Conservation (phyloP, 2,329 filamentous ascomycete species). For the Huntiella omanensis region DNA sequence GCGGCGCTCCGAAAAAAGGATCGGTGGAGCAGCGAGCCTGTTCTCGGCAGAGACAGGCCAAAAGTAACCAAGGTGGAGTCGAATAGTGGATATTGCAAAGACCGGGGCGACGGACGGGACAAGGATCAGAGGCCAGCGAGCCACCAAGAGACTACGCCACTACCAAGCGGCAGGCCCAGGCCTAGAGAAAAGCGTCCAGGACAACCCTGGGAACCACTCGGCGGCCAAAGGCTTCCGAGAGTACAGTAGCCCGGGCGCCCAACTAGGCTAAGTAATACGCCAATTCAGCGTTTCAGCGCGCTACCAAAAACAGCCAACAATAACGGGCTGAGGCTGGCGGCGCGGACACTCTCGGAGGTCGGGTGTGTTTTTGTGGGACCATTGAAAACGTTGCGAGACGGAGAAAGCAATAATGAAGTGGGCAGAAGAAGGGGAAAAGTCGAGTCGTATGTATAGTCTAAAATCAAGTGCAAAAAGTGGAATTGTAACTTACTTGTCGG, state of each 20-base stretch:
- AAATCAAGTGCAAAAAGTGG: slow-evolving; percentile 6
- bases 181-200: slow-evolving; percentile 1
- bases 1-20: slow-evolving; percentile 4
- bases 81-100: not conserved
- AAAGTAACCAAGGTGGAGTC: slow-evolving; percentile 1
- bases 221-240: slow-evolving; percentile 1
- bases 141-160: not conserved
- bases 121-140: not conserved
- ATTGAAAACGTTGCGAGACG: slow-evolving; percentile 1
- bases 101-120: not conserved
- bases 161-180: not conserved
- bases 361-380: slow-evolving; percentile 9
- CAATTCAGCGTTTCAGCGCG: not conserved
- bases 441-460: slow-evolving; percentile 6
- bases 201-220: not conserved
- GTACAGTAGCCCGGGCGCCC: not conserved
- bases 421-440: not conserved
- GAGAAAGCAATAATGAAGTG: not conserved
- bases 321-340: not conserved
- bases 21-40: not conserved
- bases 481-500: slow-evolving; percentile 35
- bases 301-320: too few relatives aligned
- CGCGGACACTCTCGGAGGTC: slow-evolving; percentile 5
- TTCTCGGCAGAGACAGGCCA: slow-evolving; percentile 2
- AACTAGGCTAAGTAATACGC: not conserved